Evolutionary conservation across 2,329 filamentous ascomycete genomes (phyloP), one percentile per base, ranked within the genome.

Genomic region (Calonectria fujianensis): DNA sequence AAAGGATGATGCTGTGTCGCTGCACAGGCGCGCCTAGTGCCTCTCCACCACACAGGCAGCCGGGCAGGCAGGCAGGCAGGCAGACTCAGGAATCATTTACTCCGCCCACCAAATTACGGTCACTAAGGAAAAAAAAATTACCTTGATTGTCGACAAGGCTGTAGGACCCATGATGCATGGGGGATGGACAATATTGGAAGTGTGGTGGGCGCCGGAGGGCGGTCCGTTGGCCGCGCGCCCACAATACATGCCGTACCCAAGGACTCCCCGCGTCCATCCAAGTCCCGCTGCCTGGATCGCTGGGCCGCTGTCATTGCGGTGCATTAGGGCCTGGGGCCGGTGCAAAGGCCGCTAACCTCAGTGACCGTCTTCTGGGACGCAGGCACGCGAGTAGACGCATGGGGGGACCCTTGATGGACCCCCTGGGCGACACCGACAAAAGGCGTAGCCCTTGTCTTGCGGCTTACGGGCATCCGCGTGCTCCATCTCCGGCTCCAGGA

Each of bases 301-400:
- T 81, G 77, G 74, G 79, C 79, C 78, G 77, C 77, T 81, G 79
- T 81, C 79, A 81, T 77, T 76, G 79, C 79, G 78, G 76, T 81
- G 80, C 79, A 80, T 82, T 80, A 82, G 80, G 77, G 80, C 76
- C 78, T 79, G 77, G 78, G 61, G 74, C 74, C 76, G 75, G 78
- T 75, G 77, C 61, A 24, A 80, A 70, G 80, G 81, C 80, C 80
- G 78, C 81, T 82, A 82, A 81, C 78, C 79, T 82, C 78, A 78
- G 81, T 82, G 76, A 81, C 80, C 74, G 75, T 80, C 73, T 77
- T 76, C 78, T 82, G 81, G 81, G 81, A 81, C 80, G 70, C 74
- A 77, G 79, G 78, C 80, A 81, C 80, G 75, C 75, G 74, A 74
- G 80, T 78, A 72, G 76, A 50, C 69, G 74, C 73, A 77, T 72